phyloP scores from a whole-genome alignment of 75 land plant genomes.

The Azolla pinnata region DNA sequence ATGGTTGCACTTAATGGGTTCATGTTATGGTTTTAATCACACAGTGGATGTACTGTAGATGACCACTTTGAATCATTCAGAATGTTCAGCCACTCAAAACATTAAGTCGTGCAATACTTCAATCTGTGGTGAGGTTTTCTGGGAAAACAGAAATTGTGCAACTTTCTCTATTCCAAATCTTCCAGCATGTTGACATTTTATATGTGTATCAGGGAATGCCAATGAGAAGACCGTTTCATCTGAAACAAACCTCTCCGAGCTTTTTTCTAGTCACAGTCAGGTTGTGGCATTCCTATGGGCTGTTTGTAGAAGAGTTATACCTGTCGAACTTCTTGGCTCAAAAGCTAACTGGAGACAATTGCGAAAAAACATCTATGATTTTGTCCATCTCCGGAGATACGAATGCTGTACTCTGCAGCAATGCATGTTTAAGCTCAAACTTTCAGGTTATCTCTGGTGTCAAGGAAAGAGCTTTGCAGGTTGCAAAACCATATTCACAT shows the following conservation, averaged over 20 bases:
- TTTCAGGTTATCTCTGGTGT: slow-evolving; percentile 30
- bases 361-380: slow-evolving; percentile 49
- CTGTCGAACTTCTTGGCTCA: slow-evolving; percentile 55
- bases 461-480: neutral
- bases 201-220: neutral
- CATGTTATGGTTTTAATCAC: too few species aligned
- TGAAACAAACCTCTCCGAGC: too few species aligned
- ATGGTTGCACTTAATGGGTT: too few species aligned
- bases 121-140: too few species aligned
- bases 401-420: slow-evolving; percentile 60
- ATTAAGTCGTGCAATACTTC: too few species aligned
- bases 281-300: slow-evolving; percentile 83
- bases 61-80: too few species aligned
- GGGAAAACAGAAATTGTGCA: too few species aligned
- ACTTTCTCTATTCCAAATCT: too few species aligned
- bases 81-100: too few species aligned
- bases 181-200: too few species aligned
- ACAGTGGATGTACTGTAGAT: too few species aligned
- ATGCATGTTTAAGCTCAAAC: slow-evolving; percentile 47
- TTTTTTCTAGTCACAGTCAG: slow-evolving; percentile 42
- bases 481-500: too few species aligned
- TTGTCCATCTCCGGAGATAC: slow-evolving; percentile 59
- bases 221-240: slow-evolving; percentile 10
- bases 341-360: slow-evolving; percentile 52
- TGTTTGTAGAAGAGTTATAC: slow-evolving; percentile 61